phyloP scores from a whole-genome alignment of 2,329 filamentous ascomycete genomes.

The Fusarium begoniae region DNA sequence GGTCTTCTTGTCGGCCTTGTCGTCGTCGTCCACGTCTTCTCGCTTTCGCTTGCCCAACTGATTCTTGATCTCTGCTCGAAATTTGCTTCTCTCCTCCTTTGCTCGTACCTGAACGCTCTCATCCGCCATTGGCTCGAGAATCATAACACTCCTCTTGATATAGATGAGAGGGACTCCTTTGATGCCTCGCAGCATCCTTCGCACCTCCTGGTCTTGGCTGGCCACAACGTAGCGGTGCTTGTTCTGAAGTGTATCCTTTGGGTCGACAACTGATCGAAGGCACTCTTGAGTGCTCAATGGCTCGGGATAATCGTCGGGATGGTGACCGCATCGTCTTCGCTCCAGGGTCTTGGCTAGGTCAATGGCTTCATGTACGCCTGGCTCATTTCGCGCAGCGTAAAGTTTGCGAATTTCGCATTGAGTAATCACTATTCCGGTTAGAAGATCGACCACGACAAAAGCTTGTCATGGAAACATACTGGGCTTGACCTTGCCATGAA shows the following conservation, averaged over 20 bases:
- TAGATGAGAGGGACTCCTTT: conserved; percentile 81
- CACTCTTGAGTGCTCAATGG: conserved; percentile 77
- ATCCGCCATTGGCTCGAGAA: conserved; percentile 75
- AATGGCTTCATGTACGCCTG: conserved; percentile 68
- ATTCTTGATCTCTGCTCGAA: conserved; percentile 73
- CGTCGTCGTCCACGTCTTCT: conserved; percentile 52
- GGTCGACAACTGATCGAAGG: conserved; percentile 78
- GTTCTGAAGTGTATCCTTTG: conserved; percentile 75
- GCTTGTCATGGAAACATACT: conserved; percentile 58
- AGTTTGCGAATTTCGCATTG: conserved; percentile 84
- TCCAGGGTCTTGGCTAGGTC: conserved; percentile 79
- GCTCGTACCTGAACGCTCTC: conserved; percentile 70
- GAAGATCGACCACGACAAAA: conserved; percentile 6
- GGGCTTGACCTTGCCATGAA: conserved; percentile 87
- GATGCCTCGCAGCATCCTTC: conserved; percentile 71
- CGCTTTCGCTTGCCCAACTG: conserved; percentile 61
- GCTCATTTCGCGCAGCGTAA: conserved; percentile 69
- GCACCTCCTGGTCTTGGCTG: conserved; percentile 72
- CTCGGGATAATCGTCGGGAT: conserved; percentile 74
- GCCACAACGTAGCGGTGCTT: conserved; percentile 84
- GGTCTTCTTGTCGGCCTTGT: conserved; percentile 26
- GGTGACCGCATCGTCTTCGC: conserved; percentile 80
- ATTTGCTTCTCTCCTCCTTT: conserved; percentile 77
- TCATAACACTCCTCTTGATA: conserved; percentile 80
- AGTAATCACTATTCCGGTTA: conserved; percentile 71